Evolutionary conservation across 257 asterid genomes (phyloP), one percentile per base, ranked within the genome.

Genomic region (Mentha longifolia): DNA sequence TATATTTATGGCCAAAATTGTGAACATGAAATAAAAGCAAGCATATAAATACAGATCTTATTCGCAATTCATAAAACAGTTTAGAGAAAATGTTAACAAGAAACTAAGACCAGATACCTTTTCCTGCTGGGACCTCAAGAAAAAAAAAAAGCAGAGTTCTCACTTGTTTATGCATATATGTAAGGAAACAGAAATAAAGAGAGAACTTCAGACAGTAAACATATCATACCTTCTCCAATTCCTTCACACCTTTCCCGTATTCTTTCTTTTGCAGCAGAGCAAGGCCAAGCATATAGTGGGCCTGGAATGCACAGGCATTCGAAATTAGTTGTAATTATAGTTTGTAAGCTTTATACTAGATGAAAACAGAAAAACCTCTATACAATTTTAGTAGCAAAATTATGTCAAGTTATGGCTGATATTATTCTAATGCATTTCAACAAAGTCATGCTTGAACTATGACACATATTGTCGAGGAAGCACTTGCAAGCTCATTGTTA

Each of bases 261-360:
- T 81, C 85, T 79, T 78, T 74, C 79, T 64, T 83, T 72, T 83
- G 78, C 37, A 86, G 86, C 78, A 88, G 72, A 7, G 90, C 95
- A 31, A 84, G 95, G 56, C 95, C 92, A 30, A 88, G 90, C 89
- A 86, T 84, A 66, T 86, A 84, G 76, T 84, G 92, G 4, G 77
- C 96, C 92, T 89, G 87, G 22, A 70, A 77, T n/a, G 39, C 31
- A 68, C 68, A 30, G 50, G 67, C 42, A 55, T 63, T 31, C 42
- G 4, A 49, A n/a, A 46, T 76, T 71, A 70, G 70, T 57, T 16
- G 49, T 8, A 15, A 49, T 50, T 47, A 63, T 42, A 11, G 15
- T 50, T 30, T 10, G 43, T 0, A 46, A 42, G 35, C 5, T 61
- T 76, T 61, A 20, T 16, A 57, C 76, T 20, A 14, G 31, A 58